Evolutionary conservation across 108 stramenopile genomes (phyloP).

Genomic region (Cyclotella choctawhatcheeana): DNA sequence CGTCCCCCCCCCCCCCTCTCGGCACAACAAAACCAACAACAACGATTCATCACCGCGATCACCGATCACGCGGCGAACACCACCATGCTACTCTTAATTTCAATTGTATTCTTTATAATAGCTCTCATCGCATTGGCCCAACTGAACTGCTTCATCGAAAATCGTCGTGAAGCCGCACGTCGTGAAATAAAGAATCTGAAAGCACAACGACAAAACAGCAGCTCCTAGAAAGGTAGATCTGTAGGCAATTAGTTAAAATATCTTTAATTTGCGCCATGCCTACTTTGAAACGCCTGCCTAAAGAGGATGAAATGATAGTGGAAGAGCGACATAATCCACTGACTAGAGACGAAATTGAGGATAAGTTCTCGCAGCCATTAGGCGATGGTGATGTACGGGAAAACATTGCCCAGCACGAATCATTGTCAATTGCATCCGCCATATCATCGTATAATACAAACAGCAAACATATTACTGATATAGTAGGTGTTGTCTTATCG

Average conservation of each 20-base stretch:
- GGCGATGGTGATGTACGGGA: neutral
- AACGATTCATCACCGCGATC: neutral
- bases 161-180: constrained; percentile 29
- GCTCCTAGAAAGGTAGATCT: no score
- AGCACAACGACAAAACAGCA: neutral
- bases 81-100: neutral
- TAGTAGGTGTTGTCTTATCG: constrained; percentile 41
- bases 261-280: constrained; percentile 12
- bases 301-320: neutral
- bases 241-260: no score
- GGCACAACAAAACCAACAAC: neutral
- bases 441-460: neutral
- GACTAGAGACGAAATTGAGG: constrained; percentile 12
- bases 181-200: constrained; percentile 27
- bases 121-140: constrained; percentile 29
- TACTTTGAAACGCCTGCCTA: constrained; percentile 3
- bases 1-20: no score
- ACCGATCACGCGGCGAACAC: neutral
- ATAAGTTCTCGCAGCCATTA: constrained; percentile 34
- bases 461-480: constrained; percentile 7
- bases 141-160: constrained; percentile 47
- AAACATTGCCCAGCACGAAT: neutral
- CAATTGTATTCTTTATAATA: constrained; percentile 8
- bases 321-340: neutral
- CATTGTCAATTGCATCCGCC: constrained; percentile 17